Base-by-base conservation (phyloP, 371 early-diverging fungal species). In the Apophysomyces trapeziformis region DNA sequence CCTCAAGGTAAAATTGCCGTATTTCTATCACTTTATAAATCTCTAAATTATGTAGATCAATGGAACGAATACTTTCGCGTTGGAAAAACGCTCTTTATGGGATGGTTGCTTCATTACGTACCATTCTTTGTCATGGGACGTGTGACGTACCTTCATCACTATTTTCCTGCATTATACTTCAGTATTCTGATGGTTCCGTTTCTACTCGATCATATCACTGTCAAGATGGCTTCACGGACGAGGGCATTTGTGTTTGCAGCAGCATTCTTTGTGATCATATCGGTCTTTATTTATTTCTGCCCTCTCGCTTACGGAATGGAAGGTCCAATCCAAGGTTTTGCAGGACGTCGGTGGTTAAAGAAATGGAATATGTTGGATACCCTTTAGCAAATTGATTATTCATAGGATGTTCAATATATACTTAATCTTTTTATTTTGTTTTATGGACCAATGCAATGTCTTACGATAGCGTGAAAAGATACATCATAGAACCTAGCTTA, bases 51-150 rank as follows among this genome's bases (percentile, higher is more conserved):
- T 41, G 9, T 71, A 79, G 88, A 67, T 8, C 89, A 89, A 58
- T 91, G 92, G 89, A 77, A 86, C 12, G 76, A 89, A 16, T 95
- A 93, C 65, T 61, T 77, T n/a, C 88, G 85, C 60, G 89, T 85
- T n/a, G 87, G 86, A 43, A 90, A 92, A 70, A 74, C 91, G 12
- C 85, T 93, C 60, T 77, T 85, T 68, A 71, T 89, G 14, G 99
- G 99, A 13, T 99, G 99, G 98, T 81, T 93, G 61, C 81, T 99
- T 58, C 99, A 99, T 74, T 99, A 97, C 78, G 45, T 95, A 26
- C 99, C 99, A 4, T 99, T 99, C 83, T 97, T 88, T 73, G 87
- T 98, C 68, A 97, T 99, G 96, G 97, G 96, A 12, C 92, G 99
- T 46, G 99, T 99, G 18, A 94, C 93, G 0, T 99, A 98, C 75